phyloP scores from a whole-genome alignment of 129 eudicot genomes.

The Flaveria linearis region DNA sequence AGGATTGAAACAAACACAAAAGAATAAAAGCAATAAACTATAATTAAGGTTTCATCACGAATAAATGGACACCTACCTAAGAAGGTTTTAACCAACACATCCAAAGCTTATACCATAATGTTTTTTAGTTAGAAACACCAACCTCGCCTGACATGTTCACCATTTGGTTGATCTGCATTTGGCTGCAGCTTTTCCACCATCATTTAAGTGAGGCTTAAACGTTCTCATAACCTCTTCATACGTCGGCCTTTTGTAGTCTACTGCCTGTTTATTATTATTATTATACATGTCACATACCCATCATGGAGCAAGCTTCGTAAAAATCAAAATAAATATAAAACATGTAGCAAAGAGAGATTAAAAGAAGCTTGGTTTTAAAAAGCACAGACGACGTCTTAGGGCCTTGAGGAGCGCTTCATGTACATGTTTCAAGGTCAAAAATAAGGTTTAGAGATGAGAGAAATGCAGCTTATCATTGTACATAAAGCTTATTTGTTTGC shows the following conservation, averaged over 20 bases:
- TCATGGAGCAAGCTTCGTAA: background rate
- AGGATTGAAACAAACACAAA: constrained; percentile 2
- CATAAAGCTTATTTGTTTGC: too few species aligned
- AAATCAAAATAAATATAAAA: background rate
- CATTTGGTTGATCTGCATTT: constrained; percentile 84
- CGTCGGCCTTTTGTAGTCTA: constrained; percentile 98
- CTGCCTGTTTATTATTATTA: constrained; percentile 62
- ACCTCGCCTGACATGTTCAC: constrained; percentile 41
- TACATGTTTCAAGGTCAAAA: background rate
- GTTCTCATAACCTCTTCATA: constrained; percentile 82
- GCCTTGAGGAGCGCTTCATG: background rate
- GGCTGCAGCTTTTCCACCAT: constrained; percentile 61
- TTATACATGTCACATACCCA: background rate
- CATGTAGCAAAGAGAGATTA: background rate
- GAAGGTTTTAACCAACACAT: constrained; percentile 32
- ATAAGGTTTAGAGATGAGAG: background rate
- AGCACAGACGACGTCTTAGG: background rate
- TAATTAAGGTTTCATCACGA: constrained; percentile 25
- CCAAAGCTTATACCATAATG: constrained; percentile 17
- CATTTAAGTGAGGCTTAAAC: constrained; percentile 57
- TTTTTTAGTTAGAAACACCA: constrained; percentile 26
- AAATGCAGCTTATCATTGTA: too few species aligned
- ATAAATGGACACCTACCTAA: constrained; percentile 38
- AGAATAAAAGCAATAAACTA: constrained; percentile 3
- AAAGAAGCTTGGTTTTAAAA: background rate